Evolutionary conservation across 2,329 filamentous ascomycete species (phyloP), one percentile per base, ranked within the genome.

Genomic region (Ophiobolus disseminans): DNA sequence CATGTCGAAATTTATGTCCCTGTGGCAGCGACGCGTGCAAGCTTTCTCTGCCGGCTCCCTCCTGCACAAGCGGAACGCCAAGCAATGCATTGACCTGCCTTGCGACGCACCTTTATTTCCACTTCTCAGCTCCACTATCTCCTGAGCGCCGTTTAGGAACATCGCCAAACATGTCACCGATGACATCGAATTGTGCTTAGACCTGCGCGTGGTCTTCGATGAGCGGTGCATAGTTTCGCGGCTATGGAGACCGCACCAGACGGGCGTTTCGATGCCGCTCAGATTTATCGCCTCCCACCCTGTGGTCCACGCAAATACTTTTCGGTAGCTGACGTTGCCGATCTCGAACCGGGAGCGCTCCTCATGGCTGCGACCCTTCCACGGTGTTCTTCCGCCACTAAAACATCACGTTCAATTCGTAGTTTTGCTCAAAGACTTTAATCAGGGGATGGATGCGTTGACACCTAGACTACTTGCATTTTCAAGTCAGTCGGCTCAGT

Each of bases 61-160:
- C 30, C 30, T 32, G n/a, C 16, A 10, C 30, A 14, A 14, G 30
- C 30, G 30, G 30, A 14, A 14, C 30, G 40, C 40, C 40, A 44
- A 44, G 40, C 40, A 28, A 44, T 44, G 40, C 40, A 44, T 35
- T 26, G 40, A 28, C 40, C 40, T 26, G 16, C 40, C 21, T 36
- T 28, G 28, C 31, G 31, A 44, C 40, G 31, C 40, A 36, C n/a
- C 31, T 28, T 20, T 16, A 36, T 35, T n/a, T n/a, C 20, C 30
- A 26, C 40, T 22, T 35, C 40, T 32, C 30, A 43, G 40, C 40
- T 43, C 20, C 30, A 42, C 43, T n/a, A 38, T 45, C 45, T 55
- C 45, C 44, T 51, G 44, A 48, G 40, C 44, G 44, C 20, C 16
- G 44, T 40, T 43, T 38, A n/a, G 30, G 38, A 36, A 35, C 37